These are phyloP conservation scores for Elongisporangium prolatum DNA, from an alignment of 352 stramenopile species.

Conservation along the genomic window DNA sequence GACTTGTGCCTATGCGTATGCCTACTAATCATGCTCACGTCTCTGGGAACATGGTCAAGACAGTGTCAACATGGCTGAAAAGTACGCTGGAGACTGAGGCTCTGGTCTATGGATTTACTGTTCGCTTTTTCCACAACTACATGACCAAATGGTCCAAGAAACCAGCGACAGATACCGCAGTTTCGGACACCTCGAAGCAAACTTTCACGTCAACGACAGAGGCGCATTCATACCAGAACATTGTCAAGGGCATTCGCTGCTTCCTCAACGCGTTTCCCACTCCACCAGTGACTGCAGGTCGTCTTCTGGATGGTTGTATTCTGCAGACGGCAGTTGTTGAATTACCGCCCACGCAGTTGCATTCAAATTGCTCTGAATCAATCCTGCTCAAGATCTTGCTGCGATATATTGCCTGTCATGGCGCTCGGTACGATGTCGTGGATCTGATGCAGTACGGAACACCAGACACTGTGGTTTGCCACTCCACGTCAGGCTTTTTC, in stretches of 20 bases:
- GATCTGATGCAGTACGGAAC: slow-evolving; percentile 85
- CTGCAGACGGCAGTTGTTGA: slow-evolving; percentile 50
- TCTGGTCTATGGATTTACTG: slow-evolving; percentile 73
- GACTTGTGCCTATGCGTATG: slow-evolving; percentile 8
- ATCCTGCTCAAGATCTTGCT: slow-evolving; percentile 78
- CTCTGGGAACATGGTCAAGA: slow-evolving; percentile 38
- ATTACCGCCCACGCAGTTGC: slow-evolving; percentile 47
- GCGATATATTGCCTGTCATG: slow-evolving; percentile 83
- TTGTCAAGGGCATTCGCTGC: slow-evolving; percentile 74
- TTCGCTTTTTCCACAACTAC: slow-evolving; percentile 71
- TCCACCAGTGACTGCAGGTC: not conserved
- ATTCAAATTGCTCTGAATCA: slow-evolving; percentile 65
- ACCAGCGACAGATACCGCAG: not conserved
- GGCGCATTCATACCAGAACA: slow-evolving; percentile 48
- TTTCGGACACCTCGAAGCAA: not conserved
- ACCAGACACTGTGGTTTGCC: slow-evolving; percentile 73
- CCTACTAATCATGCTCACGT: not conserved
- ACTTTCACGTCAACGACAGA: not conserved
- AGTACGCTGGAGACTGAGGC: slow-evolving; percentile 44
- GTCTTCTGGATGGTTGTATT: slow-evolving; percentile 34
- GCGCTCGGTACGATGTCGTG: slow-evolving; percentile 72
- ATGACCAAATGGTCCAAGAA: slow-evolving; percentile 42
- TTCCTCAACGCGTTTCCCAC: slow-evolving; percentile 63
- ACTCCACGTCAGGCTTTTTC: slow-evolving; percentile 74
- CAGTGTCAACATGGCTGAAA: slow-evolving; percentile 44